Conservation (phyloP, 2,329 filamentous ascomycete species). For the Leptographium wingfieldii region DNA sequence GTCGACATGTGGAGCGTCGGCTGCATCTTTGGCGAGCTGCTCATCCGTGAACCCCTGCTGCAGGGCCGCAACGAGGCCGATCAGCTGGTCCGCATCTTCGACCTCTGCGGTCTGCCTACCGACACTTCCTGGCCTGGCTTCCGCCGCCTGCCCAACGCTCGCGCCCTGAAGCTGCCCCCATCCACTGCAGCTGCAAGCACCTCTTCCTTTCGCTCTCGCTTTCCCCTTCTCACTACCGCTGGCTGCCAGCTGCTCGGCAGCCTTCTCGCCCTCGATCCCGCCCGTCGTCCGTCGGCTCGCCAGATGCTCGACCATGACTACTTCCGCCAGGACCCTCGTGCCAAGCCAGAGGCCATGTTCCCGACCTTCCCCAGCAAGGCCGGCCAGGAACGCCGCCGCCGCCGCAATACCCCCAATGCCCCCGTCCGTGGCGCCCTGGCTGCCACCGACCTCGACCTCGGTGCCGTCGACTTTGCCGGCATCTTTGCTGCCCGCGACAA, state of each 20-base stretch:
- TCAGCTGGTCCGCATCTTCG: slow-evolving; percentile 77
- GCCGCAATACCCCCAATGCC: slow-evolving; percentile 66
- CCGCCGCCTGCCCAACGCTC: slow-evolving; percentile 75
- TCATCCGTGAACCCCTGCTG: slow-evolving; percentile 70
- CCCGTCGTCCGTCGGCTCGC: slow-evolving; percentile 53
- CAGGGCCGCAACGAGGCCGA: slow-evolving; percentile 90
- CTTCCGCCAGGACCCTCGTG: slow-evolving; percentile 78
- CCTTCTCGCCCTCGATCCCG: slow-evolving; percentile 65
- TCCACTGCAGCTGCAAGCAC: no score
- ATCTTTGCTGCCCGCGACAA: slow-evolving; percentile 56
- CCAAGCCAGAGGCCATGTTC: slow-evolving; percentile 85
- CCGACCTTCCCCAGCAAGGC: slow-evolving; percentile 95
- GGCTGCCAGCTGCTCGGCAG: slow-evolving; percentile 57
- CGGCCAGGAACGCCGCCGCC: slow-evolving; percentile 69
- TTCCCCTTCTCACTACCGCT: slow-evolving; percentile 67
- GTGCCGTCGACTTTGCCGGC: slow-evolving; percentile 52
- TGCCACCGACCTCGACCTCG: slow-evolving; percentile 43
- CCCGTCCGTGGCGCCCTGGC: slow-evolving; percentile 63
- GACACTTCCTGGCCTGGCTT: slow-evolving; percentile 78
- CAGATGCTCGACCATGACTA: slow-evolving; percentile 71
- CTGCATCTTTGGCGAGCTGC: slow-evolving; percentile 87
- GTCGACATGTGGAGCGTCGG: slow-evolving; percentile 95
- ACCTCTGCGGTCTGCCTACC: slow-evolving; percentile 74
- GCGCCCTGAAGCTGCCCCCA: slow-evolving; percentile 57
- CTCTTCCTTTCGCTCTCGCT: slow-evolving; percentile 37